Conservation (phyloP, 192 early-diverging fungal genomes). For the Coemansia guatemalensis region DNA sequence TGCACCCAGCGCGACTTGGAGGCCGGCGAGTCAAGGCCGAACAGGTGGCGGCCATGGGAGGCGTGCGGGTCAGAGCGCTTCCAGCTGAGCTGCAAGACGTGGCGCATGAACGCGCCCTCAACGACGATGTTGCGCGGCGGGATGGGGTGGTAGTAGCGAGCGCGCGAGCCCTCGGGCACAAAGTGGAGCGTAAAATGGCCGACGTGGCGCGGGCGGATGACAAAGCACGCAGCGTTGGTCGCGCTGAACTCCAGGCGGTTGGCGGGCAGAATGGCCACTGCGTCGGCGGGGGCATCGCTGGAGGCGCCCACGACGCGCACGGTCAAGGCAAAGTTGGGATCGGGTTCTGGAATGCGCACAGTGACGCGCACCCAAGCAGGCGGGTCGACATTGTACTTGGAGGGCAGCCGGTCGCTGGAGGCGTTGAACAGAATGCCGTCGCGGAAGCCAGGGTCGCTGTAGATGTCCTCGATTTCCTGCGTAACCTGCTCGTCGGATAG, state of each 20-base stretch:
- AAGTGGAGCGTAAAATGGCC: conserved; percentile 54
- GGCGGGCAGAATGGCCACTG: conserved; percentile 27
- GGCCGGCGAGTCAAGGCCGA: conserved; percentile 47
- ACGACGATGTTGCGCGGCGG: conserved; percentile 48
- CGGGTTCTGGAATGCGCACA: conserved; percentile 46
- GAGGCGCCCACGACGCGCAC: conserved; percentile 40
- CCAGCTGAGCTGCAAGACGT: conserved; percentile 52
- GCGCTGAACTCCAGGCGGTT: conserved; percentile 33
- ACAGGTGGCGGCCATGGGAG: conserved; percentile 45
- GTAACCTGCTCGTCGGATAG: conserved; percentile 48
- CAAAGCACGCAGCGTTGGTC: conserved; percentile 31
- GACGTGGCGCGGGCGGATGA: conserved; percentile 43
- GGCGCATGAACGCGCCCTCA: conserved; percentile 56
- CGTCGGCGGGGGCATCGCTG: conserved; percentile 10
- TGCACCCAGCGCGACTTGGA: conserved; percentile 44
- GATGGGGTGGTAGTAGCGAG: conserved; percentile 54
- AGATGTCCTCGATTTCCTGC: conserved; percentile 48
- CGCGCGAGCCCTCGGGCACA: conserved; percentile 41
- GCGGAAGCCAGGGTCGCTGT: conserved; percentile 55
- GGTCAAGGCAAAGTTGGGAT: conserved; percentile 29
- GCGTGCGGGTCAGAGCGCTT: conserved; percentile 20
- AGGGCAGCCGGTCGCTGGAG: conserved; percentile 52
- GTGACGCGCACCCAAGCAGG: conserved; percentile 51
- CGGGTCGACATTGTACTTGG: conserved; percentile 45
- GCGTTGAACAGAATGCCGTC: conserved; percentile 54